phyloP scores from a whole-genome alignment of 1,284 basidiomycete genomes.

The Cystobasidiaceae sp. region DNA sequence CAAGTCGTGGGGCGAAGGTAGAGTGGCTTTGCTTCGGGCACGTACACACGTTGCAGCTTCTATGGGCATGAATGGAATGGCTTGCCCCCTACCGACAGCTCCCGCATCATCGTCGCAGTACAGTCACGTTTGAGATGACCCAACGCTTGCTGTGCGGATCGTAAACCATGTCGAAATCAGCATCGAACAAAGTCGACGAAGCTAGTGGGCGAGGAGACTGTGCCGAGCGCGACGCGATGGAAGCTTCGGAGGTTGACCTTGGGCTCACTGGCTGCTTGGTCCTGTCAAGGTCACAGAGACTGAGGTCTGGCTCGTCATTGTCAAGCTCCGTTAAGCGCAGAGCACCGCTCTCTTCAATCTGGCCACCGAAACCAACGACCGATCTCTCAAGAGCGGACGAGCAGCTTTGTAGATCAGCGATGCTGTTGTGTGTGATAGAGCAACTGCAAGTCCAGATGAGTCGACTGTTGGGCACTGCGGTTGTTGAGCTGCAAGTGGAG shows the following conservation, averaged over 20 bases:
- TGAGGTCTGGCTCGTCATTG: background rate
- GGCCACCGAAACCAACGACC: background rate
- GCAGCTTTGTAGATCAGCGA: no score
- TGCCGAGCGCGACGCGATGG: background rate
- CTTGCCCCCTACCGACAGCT: background rate
- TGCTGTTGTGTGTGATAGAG: no score
- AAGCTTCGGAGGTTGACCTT: background rate
- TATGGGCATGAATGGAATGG: background rate
- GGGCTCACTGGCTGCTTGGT: background rate
- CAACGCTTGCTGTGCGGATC: background rate
- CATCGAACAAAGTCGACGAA: background rate
- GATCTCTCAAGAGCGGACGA: background rate
- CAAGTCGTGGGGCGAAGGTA: no score
- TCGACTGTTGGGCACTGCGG: slow-evolving; percentile 9
- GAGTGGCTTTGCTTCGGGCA: no score
- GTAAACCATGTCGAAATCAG: background rate
- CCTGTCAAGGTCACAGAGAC: no score
- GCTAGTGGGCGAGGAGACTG: background rate
- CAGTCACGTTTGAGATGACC: slow-evolving; percentile 8
- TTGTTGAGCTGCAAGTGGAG: slow-evolving; percentile 7
- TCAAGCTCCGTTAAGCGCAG: slow-evolving; percentile 4
- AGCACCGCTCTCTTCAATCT: slow-evolving; percentile 12
- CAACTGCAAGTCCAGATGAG: slow-evolving; percentile 6
- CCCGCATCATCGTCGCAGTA: background rate
- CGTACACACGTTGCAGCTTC: background rate